Evolutionary conservation across 768 basidiomycete species (phyloP), one percentile per base, ranked within the genome.

Genomic region (Tricholoma sp.): DNA sequence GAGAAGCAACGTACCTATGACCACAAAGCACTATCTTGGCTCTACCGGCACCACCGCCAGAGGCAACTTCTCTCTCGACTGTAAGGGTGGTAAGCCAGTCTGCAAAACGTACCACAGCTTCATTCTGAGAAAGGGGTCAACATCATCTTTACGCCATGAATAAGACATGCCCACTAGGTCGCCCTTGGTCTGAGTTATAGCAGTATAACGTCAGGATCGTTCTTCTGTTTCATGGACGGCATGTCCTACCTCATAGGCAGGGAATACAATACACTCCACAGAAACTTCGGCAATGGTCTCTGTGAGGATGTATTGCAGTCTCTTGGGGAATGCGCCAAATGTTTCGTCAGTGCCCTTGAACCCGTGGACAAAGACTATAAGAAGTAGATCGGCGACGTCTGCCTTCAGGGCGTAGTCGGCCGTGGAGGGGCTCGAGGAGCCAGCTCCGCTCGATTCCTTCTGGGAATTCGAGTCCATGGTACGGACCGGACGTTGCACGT

Each of bases 1-100:
- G n/a, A 50, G 47, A 27, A 11, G 19, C 7, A 43, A 63, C 77
- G 46, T 57, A 85, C 91, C 90, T 92, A 67, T 97, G 94, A 4
- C 94, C 94, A 67, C 94, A 94, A 6, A 97, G 76, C 3, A 94
- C 88, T 50, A 96, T 81, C 68, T 84, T 91, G 0, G 86, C 87
- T 45, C 82, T 87, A 8, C 91, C 91, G 10, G 89, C 86, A 5
- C 86, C 86, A n/a, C 78, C 68, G 4, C 90, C 89, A 51, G 84
- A 78, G 11, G 85, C 83, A 19, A 87, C 88, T 69, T 96, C 94
- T 59, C 81, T 82, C 67, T 91, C 82, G n/a, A 96, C 88, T 4
- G 89, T 91, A 19, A 91, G 72, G n/a, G 84, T 88, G 0, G 91
- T 89, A 43, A 97, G 81, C 95, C 94, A 97, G 66, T 96, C 94